These are phyloP conservation scores for Fusarium sp. DNA, from an alignment of 2,329 filamentous ascomycete genomes.

Conservation along the genomic window DNA sequence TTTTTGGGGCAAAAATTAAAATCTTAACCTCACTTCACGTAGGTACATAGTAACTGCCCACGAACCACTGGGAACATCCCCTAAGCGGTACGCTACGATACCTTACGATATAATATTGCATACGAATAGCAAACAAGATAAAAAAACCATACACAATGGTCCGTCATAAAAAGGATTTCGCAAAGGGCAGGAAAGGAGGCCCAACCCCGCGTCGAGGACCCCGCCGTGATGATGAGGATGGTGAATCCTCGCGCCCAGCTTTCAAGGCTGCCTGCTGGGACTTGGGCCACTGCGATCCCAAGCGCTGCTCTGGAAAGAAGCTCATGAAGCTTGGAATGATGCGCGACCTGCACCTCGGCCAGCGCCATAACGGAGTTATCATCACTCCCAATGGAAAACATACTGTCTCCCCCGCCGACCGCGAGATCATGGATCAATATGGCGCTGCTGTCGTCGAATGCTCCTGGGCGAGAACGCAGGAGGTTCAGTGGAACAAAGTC, in stretches of 20 bases:
- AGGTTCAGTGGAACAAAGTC: conserved; percentile 91
- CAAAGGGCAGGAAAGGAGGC: conserved; percentile 78
- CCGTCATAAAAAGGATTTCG: conserved; percentile 91
- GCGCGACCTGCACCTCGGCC: conserved; percentile 91
- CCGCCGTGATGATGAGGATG: conserved; percentile 58
- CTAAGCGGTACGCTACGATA: background rate
- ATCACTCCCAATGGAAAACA: conserved; percentile 95
- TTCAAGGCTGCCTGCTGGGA: conserved; percentile 99
- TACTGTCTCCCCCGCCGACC: conserved; percentile 86
- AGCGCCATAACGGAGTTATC: conserved; percentile 91
- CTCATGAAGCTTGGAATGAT: conserved; percentile 93
- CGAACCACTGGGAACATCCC: background rate
- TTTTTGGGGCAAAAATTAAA: conserved; percentile 27
- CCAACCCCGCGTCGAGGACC: conserved; percentile 66
- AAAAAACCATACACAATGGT: conserved; percentile 71
- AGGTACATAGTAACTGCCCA: background rate
- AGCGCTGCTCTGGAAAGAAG: conserved; percentile 94
- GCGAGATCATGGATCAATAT: conserved; percentile 83
- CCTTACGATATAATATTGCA: background rate
- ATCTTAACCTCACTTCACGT: conserved; percentile 9
- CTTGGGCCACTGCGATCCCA: conserved; percentile 96
- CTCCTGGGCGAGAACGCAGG: conserved; percentile 92
- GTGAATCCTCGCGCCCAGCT: conserved; percentile 58
- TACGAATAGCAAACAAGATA: background rate
- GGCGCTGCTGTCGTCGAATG: conserved; percentile 97